Conservation (phyloP, 805 yeast species). For the Sungouiella blattae region DNA sequence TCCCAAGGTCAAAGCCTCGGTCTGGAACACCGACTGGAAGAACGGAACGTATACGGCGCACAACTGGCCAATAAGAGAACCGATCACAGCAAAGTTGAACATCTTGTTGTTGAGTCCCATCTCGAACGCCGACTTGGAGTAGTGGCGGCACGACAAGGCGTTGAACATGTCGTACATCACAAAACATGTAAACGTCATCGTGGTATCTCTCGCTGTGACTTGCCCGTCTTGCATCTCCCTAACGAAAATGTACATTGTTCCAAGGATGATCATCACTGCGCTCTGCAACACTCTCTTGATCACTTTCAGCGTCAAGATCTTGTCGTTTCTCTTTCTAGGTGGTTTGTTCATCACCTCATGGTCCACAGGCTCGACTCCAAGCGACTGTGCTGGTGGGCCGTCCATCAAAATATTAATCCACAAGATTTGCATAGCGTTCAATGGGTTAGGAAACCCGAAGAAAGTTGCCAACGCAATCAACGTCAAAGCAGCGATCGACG, state of each 20-base stretch:
- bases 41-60: constrained; percentile 93
- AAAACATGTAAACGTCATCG: constrained; percentile 98
- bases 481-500: constrained; percentile 91
- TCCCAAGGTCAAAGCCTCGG: constrained; percentile 75
- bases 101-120: constrained; percentile 79
- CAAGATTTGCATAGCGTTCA: constrained; percentile 96
- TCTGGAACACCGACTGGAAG: constrained; percentile 88
- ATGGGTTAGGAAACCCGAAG: constrained; percentile 86
- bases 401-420: constrained; percentile 98
- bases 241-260: constrained; percentile 84
- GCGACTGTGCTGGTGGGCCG: constrained; percentile 97
- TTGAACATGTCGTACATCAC: constrained; percentile 96
- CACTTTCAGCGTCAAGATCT: constrained; percentile 69
- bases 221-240: constrained; percentile 81
- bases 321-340: constrained; percentile 87
- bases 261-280: constrained; percentile 72
- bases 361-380: constrained; percentile 97
- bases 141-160: constrained; percentile 90
- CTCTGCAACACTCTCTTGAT: constrained; percentile 72
- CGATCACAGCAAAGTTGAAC: constrained; percentile 91
- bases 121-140: constrained; percentile 77
- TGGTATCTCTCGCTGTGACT: constrained; percentile 92
- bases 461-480: constrained; percentile 84
- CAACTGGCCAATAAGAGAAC: constrained; percentile 84
- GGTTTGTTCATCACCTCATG: constrained; percentile 93